These are phyloP conservation scores for Fomitiporia mediterranea DNA, from an alignment of 1,284 basidiomycete genomes.

Conservation along the genomic window DNA sequence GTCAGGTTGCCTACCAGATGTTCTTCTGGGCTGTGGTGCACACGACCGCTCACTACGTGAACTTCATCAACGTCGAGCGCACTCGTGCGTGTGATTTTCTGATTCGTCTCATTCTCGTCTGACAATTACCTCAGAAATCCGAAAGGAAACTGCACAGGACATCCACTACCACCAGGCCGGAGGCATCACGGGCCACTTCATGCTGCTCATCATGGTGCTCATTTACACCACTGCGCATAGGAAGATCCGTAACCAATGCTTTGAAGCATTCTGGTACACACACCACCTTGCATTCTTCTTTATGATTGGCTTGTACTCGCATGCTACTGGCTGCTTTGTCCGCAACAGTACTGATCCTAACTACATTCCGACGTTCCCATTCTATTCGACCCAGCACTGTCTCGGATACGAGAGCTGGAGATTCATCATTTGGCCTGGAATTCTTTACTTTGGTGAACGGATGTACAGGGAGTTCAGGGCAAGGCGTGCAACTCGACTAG, in stretches of 20 bases:
- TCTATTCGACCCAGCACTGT: constrained; percentile 78
- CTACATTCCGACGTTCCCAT: constrained; percentile 66
- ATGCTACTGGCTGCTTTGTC: constrained; percentile 90
- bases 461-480: constrained; percentile 76
- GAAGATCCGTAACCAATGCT: constrained; percentile 80
- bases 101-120: neutral
- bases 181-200: constrained; percentile 85
- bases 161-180: constrained; percentile 86
- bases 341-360: constrained; percentile 72
- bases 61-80: constrained; percentile 83
- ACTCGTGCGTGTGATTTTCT: constrained; percentile 48
- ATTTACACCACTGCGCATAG: constrained; percentile 83
- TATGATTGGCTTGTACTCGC: constrained; percentile 81
- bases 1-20: constrained; percentile 87
- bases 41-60: constrained; percentile 86
- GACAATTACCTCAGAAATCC: constrained; percentile 55
- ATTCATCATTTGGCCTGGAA: constrained; percentile 82
- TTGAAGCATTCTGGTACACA: constrained; percentile 92
- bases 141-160: constrained; percentile 65
- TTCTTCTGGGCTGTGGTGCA: constrained; percentile 85
- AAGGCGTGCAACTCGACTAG: constrained; percentile 67
- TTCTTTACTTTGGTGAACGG: constrained; percentile 82
- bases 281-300: constrained; percentile 91
- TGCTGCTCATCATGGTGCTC: constrained; percentile 83
- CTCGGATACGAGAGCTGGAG: constrained; percentile 85